These are phyloP conservation scores for Pseudocercospora pini-densiflorae DNA, from an alignment of 2,329 filamentous ascomycete species.

Conservation along the genomic window DNA sequence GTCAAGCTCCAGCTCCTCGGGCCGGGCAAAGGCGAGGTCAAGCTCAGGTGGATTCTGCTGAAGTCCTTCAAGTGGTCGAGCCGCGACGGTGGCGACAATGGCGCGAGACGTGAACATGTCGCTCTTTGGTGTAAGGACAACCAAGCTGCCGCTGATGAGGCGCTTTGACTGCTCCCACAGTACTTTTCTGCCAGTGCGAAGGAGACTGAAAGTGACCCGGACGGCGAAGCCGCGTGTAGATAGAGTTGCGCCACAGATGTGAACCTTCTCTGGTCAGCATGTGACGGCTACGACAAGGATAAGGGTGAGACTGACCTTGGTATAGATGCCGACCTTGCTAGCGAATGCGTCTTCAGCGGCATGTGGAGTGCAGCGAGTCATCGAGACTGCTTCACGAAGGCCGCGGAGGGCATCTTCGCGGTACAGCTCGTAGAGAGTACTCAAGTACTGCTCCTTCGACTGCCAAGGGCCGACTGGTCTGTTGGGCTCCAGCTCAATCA, in stretches of 20 bases:
- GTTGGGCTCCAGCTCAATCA: conserved; percentile 48
- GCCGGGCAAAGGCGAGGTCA: conserved; percentile 72
- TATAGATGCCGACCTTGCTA: conserved; percentile 64
- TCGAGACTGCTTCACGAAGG: conserved; percentile 68
- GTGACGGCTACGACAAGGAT: background rate
- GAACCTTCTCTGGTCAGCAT: conserved; percentile 57
- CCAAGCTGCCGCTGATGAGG: conserved; percentile 58
- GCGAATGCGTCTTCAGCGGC: conserved; percentile 59
- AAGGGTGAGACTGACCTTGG: conserved; percentile 57
- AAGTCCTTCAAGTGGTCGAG: conserved; percentile 66
- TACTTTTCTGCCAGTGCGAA: conserved; percentile 67
- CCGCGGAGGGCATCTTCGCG: conserved; percentile 74
- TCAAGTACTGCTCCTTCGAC: conserved; percentile 68
- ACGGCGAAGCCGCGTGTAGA: conserved; percentile 66
- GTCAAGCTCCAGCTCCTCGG: conserved; percentile 68
- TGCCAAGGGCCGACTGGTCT: conserved; percentile 61
- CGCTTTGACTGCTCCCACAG: conserved; percentile 68
- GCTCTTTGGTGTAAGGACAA: conserved; percentile 57
- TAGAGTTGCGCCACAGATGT: conserved; percentile 68
- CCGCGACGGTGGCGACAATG: conserved; percentile 73
- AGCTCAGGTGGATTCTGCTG: conserved; percentile 71
- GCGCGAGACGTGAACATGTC: conserved; percentile 70
- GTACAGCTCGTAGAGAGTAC: conserved; percentile 74
- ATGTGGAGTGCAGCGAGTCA: conserved; percentile 57
- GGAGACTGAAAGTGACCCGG: conserved; percentile 71